Conservation (phyloP, 139 green algal species). For the Auxenochlorella protothecoides region DNA sequence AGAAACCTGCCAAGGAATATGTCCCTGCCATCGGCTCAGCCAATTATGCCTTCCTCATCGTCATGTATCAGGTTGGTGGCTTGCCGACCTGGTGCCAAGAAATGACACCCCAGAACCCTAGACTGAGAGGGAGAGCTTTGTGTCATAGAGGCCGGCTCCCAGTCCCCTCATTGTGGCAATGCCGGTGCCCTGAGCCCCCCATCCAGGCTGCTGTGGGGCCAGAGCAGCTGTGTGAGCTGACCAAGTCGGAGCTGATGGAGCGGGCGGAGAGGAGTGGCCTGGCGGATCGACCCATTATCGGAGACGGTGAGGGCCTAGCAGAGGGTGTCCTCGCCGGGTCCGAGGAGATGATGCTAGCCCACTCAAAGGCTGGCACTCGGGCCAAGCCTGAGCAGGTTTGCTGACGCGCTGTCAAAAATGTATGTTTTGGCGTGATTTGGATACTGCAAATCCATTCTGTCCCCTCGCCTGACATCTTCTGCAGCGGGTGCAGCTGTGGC, state of each 20-base stretch:
- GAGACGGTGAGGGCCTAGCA: conserved; percentile 5
- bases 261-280: conserved; percentile 41
- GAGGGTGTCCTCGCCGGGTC: background rate
- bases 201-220: conserved; percentile 20
- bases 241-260: conserved; percentile 47
- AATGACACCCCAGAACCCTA: too few species aligned
- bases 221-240: conserved; percentile 15
- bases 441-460: too few species aligned
- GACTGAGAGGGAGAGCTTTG: too few species aligned
- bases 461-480: too few species aligned
- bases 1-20: conserved; percentile 34
- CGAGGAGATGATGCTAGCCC: too few species aligned
- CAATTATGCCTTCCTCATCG: conserved; percentile 63
- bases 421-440: too few species aligned
- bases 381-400: too few species aligned
- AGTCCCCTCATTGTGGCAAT: too few species aligned
- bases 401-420: too few species aligned
- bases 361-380: too few species aligned
- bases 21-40: conserved; percentile 40
- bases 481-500: background rate
- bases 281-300: conserved; percentile 27
- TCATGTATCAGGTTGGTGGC: conserved; percentile 19
- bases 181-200: background rate
- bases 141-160: too few species aligned
- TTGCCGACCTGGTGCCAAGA: too few species aligned